Percentiles rank a stretch among this genome's conserved stretches.
phyloP scores from a whole-genome alignment of 192 early-diverging fungal genomes.

The Linnemannia exigua region DNA sequence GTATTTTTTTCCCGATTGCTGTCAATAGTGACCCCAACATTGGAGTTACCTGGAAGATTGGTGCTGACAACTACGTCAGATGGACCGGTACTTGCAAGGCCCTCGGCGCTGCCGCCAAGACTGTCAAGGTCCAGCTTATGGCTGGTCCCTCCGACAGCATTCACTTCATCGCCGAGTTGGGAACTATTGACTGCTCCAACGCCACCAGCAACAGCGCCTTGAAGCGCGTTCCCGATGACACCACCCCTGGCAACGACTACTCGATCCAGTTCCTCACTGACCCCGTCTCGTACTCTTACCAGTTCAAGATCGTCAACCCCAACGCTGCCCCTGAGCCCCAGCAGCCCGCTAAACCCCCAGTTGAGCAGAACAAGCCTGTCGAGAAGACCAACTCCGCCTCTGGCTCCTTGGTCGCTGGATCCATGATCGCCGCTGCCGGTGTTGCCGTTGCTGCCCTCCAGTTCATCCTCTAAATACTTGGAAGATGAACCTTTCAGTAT shows the following conservation, averaged over 20 bases:
- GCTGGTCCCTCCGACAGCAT: constrained; percentile 9
- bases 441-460: constrained; percentile 21
- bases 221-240: not conserved
- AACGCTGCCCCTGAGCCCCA: not conserved
- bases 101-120: constrained; percentile 11
- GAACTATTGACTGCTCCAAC: constrained; percentile 16
- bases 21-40: constrained; percentile 18
- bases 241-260: constrained; percentile 11
- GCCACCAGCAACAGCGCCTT: not conserved
- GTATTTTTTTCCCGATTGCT: not conserved
- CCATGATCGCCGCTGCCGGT: constrained; percentile 10
- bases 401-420: constrained; percentile 7
- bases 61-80: constrained; percentile 8
- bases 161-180: constrained; percentile 7
- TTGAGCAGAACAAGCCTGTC: not conserved
- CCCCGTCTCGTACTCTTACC: constrained; percentile 20
- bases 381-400: not conserved
- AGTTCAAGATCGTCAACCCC: constrained; percentile 17
- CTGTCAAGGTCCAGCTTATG: constrained; percentile 9
- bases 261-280: constrained; percentile 15
- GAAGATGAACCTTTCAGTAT: not conserved
- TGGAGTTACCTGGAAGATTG: constrained; percentile 9
- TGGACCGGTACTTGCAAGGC: constrained; percentile 16
- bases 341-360: not conserved
- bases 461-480: constrained; percentile 19